Percentiles rank a stretch among this genome's conserved stretches.
Conservation (phyloP, 2,329 filamentous ascomycete species). For the Penicillium decumbens region DNA sequence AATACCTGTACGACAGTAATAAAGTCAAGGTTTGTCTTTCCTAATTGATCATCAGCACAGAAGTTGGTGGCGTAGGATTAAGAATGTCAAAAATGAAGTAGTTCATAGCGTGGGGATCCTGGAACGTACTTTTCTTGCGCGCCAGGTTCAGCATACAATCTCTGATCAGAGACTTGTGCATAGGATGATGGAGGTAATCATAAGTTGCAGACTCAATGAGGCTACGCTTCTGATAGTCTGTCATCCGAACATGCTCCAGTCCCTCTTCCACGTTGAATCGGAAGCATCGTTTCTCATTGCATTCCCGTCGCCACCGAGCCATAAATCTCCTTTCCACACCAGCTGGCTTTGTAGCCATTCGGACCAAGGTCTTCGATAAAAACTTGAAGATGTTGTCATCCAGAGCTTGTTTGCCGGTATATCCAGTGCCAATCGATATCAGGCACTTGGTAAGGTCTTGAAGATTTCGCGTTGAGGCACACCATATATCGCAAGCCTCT, state of each 20-base stretch:
- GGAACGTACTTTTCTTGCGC: too few species aligned
- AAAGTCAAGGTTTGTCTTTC: too few species aligned
- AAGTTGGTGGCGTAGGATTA: too few species aligned
- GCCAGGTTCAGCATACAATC: too few species aligned
- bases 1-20: too few species aligned
- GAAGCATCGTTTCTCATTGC: constrained; percentile 23
- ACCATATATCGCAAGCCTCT: constrained; percentile 25
- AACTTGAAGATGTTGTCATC: constrained; percentile 14
- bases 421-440: constrained; percentile 23
- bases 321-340: constrained; percentile 13
- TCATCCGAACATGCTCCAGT: constrained; percentile 33
- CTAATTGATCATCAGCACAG: too few species aligned
- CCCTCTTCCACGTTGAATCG: constrained; percentile 40
- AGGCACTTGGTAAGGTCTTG: too few species aligned
- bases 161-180: too few species aligned
- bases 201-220: constrained; percentile 14
- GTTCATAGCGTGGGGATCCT: too few species aligned
- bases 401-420: neutral
- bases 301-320: constrained; percentile 9
- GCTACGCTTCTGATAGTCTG: constrained; percentile 25
- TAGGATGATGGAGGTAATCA: constrained; percentile 2
- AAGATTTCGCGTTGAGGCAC: too few species aligned
- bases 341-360: constrained; percentile 13
- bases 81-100: too few species aligned
- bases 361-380: constrained; percentile 15